These are phyloP conservation scores for Cyberlindnera maclurae DNA, from an alignment of 805 yeast genomes.

Conservation along the genomic window DNA sequence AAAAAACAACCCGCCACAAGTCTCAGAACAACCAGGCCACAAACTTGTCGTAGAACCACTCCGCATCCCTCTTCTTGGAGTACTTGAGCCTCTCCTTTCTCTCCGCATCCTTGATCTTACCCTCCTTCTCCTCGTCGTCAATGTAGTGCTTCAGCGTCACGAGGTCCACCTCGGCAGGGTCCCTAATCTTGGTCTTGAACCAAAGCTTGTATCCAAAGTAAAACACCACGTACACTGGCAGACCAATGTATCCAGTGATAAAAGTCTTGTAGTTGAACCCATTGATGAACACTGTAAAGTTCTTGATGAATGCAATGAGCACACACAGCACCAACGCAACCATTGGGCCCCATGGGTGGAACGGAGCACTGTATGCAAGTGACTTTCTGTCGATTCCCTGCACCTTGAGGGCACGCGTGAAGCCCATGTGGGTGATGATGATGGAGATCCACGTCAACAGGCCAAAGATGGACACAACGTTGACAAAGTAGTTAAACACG, in stretches of 20 bases:
- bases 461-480: slow-evolving; percentile 71
- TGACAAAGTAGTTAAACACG: slow-evolving; percentile 63
- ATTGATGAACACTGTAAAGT: slow-evolving; percentile 65
- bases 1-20: no score
- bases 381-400: slow-evolving; percentile 50
- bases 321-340: slow-evolving; percentile 47
- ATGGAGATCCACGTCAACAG: slow-evolving; percentile 71
- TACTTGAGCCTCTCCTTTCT: slow-evolving; percentile 19
- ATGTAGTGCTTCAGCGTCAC: slow-evolving; percentile 41
- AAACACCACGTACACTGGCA: slow-evolving; percentile 50
- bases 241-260: slow-evolving; percentile 67
- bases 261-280: slow-evolving; percentile 56
- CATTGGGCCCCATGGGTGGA: slow-evolving; percentile 63
- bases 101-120: slow-evolving; percentile 21
- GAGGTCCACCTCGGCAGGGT: slow-evolving; percentile 55
- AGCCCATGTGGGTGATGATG: slow-evolving; percentile 57
- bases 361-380: slow-evolving; percentile 51
- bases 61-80: slow-evolving; percentile 26
- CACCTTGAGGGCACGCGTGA: slow-evolving; percentile 56
- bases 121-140: slow-evolving; percentile 24
- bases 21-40: slow-evolving; percentile 43
- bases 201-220: slow-evolving; percentile 54
- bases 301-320: slow-evolving; percentile 55
- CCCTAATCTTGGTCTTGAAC: slow-evolving; percentile 40
- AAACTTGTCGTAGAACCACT: slow-evolving; percentile 41